Conservation (phyloP, 2,329 filamentous ascomycete species). For the Fusarium papillatum region DNA sequence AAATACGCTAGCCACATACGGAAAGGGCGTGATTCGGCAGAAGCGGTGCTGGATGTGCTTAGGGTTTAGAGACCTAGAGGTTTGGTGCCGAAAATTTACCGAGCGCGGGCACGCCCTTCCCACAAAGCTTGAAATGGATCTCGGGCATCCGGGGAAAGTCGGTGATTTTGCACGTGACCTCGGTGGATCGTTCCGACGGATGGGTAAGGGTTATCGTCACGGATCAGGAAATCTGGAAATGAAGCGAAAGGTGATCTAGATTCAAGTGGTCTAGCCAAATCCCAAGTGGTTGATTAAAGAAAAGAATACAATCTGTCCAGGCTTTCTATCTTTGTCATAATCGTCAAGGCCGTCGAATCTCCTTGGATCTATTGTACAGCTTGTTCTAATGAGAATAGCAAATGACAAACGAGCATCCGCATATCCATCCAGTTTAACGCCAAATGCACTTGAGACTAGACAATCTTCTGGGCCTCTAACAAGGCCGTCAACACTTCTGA, state of each 20-base stretch:
- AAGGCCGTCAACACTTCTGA: constrained; percentile 12
- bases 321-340: constrained; percentile 42
- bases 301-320: constrained; percentile 30
- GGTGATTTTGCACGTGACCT: constrained; percentile 28
- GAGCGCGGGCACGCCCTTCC: constrained; percentile 11
- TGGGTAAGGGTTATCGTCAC: constrained; percentile 10
- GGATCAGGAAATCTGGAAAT: background rate
- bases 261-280: background rate
- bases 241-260: background rate
- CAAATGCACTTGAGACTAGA: constrained; percentile 36
- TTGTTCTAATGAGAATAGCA: constrained; percentile 42
- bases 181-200: background rate
- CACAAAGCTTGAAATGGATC: constrained; percentile 8
- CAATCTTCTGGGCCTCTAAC: constrained; percentile 31
- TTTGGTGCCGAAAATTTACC: constrained; percentile 47
- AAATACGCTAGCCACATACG: constrained; percentile 49
- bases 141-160: background rate
- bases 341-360: constrained; percentile 35
- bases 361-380: constrained; percentile 46
- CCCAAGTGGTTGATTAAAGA: constrained; percentile 10
- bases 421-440: constrained; percentile 36
- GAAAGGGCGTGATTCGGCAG: constrained; percentile 45
- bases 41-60: constrained; percentile 54
- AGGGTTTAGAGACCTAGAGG: constrained; percentile 58
- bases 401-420: constrained; percentile 27